These are phyloP conservation scores for Stachybotrys chartarum DNA, from an alignment of 2,329 filamentous ascomycete species.

Conservation along the genomic window DNA sequence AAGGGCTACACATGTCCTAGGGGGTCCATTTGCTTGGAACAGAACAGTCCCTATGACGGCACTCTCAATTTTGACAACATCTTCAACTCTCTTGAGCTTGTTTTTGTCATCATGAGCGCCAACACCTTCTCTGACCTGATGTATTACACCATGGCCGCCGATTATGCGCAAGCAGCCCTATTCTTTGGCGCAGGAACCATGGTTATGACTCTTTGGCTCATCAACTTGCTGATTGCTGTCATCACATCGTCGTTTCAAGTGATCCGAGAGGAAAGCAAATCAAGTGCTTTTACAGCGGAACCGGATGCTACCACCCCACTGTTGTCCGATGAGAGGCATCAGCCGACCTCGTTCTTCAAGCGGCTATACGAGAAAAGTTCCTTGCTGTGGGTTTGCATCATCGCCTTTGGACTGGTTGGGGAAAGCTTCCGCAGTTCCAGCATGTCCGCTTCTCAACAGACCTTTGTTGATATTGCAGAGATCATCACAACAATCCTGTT, in stretches of 20 bases:
- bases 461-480: constrained; percentile 67
- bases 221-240: constrained; percentile 89
- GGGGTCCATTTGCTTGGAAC: constrained; percentile 77
- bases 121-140: constrained; percentile 95
- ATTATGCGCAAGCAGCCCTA: constrained; percentile 79
- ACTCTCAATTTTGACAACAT: constrained; percentile 97
- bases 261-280: constrained; percentile 91
- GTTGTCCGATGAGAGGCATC: constrained; percentile 28
- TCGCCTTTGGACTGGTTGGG: constrained; percentile 70
- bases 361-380: constrained; percentile 65
- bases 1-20: constrained; percentile 88
- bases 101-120: constrained; percentile 97
- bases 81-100: constrained; percentile 80
- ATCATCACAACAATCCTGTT: constrained; percentile 70
- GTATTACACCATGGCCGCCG: constrained; percentile 87
- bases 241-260: constrained; percentile 98
- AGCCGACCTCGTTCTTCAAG: constrained; percentile 49
- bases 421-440: constrained; percentile 70
- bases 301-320: constrained; percentile 39
- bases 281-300: constrained; percentile 83
- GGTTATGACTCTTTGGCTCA: constrained; percentile 92
- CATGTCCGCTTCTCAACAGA: constrained; percentile 56
- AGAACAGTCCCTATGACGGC: constrained; percentile 68
- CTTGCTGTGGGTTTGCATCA: constrained; percentile 73
- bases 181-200: constrained; percentile 72